Evolutionary conservation across 2,329 filamentous ascomycete genomes (phyloP).

Genomic region (Diplodia intermedia): DNA sequence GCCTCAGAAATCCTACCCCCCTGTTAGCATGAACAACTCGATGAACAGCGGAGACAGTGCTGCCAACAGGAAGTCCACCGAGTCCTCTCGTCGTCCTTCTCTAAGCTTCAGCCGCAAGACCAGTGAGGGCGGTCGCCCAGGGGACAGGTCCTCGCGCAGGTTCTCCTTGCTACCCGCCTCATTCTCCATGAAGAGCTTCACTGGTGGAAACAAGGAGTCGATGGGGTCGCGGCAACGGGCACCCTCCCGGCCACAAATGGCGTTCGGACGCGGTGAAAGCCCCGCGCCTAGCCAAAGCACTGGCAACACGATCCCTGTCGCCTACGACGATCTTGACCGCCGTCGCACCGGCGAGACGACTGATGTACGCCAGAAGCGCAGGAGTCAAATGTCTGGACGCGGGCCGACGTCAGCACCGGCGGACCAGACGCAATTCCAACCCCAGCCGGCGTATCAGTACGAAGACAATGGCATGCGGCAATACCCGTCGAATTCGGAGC

Average conservation of each 20-base stretch:
- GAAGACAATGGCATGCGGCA: constrained; percentile 19
- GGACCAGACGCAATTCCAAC: constrained; percentile 47
- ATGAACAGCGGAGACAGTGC: constrained; percentile 63
- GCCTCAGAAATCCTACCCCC: constrained; percentile 75
- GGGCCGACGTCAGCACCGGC: constrained; percentile 47
- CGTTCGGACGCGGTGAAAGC: constrained; percentile 53
- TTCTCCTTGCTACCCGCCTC: constrained; percentile 60
- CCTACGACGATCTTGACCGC: constrained; percentile 51
- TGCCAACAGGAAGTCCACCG: constrained; percentile 54
- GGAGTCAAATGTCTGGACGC: constrained; percentile 31
- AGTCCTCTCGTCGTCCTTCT: constrained; percentile 57
- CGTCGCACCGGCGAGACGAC: constrained; percentile 35
- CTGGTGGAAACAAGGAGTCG: constrained; percentile 46
- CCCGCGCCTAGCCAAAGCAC: constrained; percentile 56
- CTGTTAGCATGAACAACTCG: constrained; percentile 84
- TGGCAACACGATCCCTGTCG: constrained; percentile 50
- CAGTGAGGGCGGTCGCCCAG: constrained; percentile 47
- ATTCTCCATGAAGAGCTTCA: constrained; percentile 55
- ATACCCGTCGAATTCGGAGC: constrained; percentile 31
- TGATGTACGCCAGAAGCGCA: constrained; percentile 23
- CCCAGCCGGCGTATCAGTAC: constrained; percentile 33
- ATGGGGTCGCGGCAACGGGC: constrained; percentile 39
- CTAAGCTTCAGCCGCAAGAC: constrained; percentile 59
- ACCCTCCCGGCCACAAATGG: constrained; percentile 46
- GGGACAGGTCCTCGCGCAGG: constrained; percentile 49